These are phyloP conservation scores for Pisolithus tinctorius DNA, from an alignment of 768 basidiomycete species.

Conservation along the genomic window DNA sequence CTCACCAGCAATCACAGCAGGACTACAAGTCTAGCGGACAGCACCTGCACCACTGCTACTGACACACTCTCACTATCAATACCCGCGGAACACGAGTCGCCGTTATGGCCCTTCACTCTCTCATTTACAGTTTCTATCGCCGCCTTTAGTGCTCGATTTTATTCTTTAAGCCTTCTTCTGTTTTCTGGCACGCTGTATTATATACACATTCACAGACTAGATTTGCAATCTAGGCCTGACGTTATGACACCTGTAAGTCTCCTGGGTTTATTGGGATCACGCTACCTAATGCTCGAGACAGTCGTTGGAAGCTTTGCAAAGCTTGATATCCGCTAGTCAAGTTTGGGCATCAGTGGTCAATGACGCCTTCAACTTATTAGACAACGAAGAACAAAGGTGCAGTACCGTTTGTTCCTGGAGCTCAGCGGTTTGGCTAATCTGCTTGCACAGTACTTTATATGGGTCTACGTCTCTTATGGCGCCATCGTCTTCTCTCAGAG, in stretches of 20 bases:
- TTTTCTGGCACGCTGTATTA: slow-evolving; percentile 34
- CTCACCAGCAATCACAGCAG: slow-evolving; percentile 34
- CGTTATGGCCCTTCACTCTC: slow-evolving; percentile 35
- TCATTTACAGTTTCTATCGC: slow-evolving; percentile 33
- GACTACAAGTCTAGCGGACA: slow-evolving; percentile 33
- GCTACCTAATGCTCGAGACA: slow-evolving; percentile 20
- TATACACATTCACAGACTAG: slow-evolving; percentile 30
- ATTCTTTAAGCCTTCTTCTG: slow-evolving; percentile 33
- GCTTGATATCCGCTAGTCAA: slow-evolving; percentile 59
- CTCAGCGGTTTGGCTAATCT: background rate
- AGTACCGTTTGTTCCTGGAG: slow-evolving; percentile 4
- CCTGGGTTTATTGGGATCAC: slow-evolving; percentile 1
- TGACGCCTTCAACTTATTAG: slow-evolving; percentile 57
- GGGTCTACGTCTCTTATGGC: slow-evolving; percentile 34
- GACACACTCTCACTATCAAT: slow-evolving; percentile 19
- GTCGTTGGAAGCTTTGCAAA: slow-evolving; percentile 61
- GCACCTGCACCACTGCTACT: slow-evolving; percentile 3
- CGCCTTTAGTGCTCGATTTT: slow-evolving; percentile 39
- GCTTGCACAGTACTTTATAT: slow-evolving; percentile 27
- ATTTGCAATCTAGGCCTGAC: slow-evolving; percentile 34
- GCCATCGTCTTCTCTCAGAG: slow-evolving; percentile 39
- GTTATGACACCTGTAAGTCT: slow-evolving; percentile 47
- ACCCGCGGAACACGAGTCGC: slow-evolving; percentile 28
- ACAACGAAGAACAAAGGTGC: slow-evolving; percentile 66
- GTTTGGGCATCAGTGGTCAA: slow-evolving; percentile 72